Evolutionary conservation across 768 basidiomycete genomes (phyloP).

Genomic region (Leccinum imitatum): DNA sequence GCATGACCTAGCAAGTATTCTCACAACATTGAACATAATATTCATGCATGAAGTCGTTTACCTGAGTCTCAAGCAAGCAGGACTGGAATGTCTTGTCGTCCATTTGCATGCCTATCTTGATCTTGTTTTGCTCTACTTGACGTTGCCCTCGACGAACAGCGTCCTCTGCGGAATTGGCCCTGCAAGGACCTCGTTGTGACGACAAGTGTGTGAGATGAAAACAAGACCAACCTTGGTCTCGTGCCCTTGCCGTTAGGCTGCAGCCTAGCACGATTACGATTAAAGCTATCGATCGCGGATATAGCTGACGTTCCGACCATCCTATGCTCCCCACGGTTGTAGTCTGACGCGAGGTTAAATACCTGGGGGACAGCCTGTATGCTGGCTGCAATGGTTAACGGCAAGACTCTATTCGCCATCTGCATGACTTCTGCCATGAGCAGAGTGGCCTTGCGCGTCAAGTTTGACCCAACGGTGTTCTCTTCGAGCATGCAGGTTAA

Average conservation of each 20-base stretch:
- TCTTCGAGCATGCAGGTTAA: constrained; percentile 85
- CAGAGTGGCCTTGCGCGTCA: constrained; percentile 88
- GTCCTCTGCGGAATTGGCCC: constrained; percentile 84
- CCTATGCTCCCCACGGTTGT: constrained; percentile 71
- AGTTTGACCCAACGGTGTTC: constrained; percentile 60
- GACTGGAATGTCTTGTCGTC: constrained; percentile 92
- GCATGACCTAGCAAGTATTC: constrained; percentile 60
- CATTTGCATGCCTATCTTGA: constrained; percentile 91
- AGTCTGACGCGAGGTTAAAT: constrained; percentile 82
- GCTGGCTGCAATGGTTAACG: constrained; percentile 74
- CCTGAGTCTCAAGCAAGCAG: constrained; percentile 83
- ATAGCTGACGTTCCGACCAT: constrained; percentile 84
- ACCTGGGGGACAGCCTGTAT: constrained; percentile 87
- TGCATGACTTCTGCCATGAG: constrained; percentile 90
- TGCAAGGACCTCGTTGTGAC: constrained; percentile 21
- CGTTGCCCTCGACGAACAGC: constrained; percentile 83
- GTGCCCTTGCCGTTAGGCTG: constrained; percentile 58
- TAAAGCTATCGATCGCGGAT: constrained; percentile 88
- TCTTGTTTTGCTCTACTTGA: constrained; percentile 86
- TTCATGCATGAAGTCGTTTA: constrained; percentile 29
- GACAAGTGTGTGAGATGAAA: not conserved
- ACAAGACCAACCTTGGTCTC: constrained; percentile 58
- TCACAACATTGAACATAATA: not conserved
- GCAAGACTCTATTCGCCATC: constrained; percentile 84
- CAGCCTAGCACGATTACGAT: constrained; percentile 78